These are phyloP conservation scores for Trametes maxima DNA, from an alignment of 768 basidiomycete species.

Conservation along the genomic window DNA sequence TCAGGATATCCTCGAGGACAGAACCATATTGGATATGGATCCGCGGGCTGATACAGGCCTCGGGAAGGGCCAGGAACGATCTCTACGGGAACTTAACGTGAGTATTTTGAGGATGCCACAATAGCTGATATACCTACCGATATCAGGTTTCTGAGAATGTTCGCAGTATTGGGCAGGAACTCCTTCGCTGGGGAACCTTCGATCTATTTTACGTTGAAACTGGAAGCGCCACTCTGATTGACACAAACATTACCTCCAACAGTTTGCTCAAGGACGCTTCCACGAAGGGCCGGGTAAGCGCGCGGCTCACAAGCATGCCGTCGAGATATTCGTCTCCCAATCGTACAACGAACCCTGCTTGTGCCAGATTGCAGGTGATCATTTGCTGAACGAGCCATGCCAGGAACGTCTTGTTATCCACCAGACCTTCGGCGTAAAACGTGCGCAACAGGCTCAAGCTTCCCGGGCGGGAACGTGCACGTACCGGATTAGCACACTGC, in stretches of 20 bases:
- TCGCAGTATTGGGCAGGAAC: slow-evolving; percentile 55
- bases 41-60: slow-evolving; percentile 73
- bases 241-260: slow-evolving; percentile 51
- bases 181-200: slow-evolving; percentile 63
- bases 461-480: neutral
- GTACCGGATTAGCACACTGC: slow-evolving; percentile 9
- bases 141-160: slow-evolving; percentile 55
- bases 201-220: neutral
- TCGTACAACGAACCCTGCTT: slow-evolving; percentile 73
- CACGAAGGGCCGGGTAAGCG: slow-evolving; percentile 66
- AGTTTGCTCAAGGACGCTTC: slow-evolving; percentile 72
- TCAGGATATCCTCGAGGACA: slow-evolving; percentile 51
- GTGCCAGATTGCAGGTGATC: slow-evolving; percentile 76
- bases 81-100: slow-evolving; percentile 44
- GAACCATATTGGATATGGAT: slow-evolving; percentile 60
- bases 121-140: slow-evolving; percentile 49
- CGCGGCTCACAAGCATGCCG: slow-evolving; percentile 66
- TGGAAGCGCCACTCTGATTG: neutral
- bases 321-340: slow-evolving; percentile 82
- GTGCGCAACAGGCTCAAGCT: slow-evolving; percentile 73
- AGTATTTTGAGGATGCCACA: neutral
- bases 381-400: slow-evolving; percentile 81
- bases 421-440: slow-evolving; percentile 79
- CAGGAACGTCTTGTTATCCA: slow-evolving; percentile 77
- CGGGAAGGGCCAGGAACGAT: slow-evolving; percentile 68